A percentile compares a stretch with the other conserved stretches of the same genome.
These are phyloP conservation scores for Pythium aquatile DNA, from an alignment of 352 stramenopile species.

Conservation along the genomic window DNA sequence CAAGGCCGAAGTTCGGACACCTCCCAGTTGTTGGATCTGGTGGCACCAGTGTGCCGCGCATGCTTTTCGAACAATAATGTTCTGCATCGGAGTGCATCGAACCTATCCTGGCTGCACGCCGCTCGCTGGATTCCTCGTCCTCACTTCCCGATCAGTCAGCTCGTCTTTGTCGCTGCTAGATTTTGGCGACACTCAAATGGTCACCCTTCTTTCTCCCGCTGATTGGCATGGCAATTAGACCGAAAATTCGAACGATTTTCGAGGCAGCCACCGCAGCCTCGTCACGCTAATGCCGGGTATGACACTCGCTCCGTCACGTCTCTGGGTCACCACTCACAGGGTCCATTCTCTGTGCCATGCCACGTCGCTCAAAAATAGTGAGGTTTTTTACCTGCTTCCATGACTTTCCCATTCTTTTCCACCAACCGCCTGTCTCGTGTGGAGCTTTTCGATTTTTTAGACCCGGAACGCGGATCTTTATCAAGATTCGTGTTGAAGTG, in stretches of 20 bases:
- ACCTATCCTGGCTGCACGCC: neutral
- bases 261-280: constrained; percentile 5
- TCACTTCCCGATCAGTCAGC: neutral
- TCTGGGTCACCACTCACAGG: constrained; percentile 12
- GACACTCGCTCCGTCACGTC: constrained; percentile 25
- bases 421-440: constrained; percentile 4
- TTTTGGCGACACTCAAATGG: neutral
- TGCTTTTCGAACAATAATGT: neutral
- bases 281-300: constrained; percentile 19
- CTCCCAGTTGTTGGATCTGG: neutral
- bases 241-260: constrained; percentile 15
- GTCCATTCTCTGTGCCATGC: constrained; percentile 9
- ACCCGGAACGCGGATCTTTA: neutral
- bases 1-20: too few relatives aligned
- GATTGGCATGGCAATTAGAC: neutral
- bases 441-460: neutral
- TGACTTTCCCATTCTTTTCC: neutral
- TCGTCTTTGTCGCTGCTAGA: neutral
- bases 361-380: neutral
- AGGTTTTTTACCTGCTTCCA: constrained; percentile 9
- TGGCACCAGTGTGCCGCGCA: too few relatives aligned
- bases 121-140: neutral
- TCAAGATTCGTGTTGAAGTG: constrained; percentile 26
- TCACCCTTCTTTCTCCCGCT: neutral
- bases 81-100: neutral